A percentile compares a stretch with the other conserved stretches of the same genome.
Conservation (phyloP, 164 flowering plant species). For the Aristolochia fimbriata region DNA sequence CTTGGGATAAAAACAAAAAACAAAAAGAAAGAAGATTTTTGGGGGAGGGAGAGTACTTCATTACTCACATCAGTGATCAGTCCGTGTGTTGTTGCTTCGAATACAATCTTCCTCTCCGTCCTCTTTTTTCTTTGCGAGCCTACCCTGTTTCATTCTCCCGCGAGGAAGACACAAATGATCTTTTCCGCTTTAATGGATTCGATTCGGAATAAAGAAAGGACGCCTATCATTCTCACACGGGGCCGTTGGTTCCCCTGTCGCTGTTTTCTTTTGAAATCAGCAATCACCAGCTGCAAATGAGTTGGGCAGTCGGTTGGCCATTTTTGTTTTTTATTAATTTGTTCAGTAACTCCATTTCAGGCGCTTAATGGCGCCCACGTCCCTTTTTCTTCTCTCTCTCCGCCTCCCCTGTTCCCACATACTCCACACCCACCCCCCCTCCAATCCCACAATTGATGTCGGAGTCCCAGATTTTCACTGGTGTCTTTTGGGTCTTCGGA, state of each 20-base stretch:
- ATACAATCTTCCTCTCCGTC: too few species aligned
- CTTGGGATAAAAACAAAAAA: too few species aligned
- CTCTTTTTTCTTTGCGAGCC: too few species aligned
- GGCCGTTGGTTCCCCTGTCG: slow-evolving; percentile 24
- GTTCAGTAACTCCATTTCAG: neutral
- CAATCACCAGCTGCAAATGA: slow-evolving; percentile 10
- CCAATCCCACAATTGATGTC: neutral
- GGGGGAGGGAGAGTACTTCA: too few species aligned
- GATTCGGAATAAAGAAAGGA: slow-evolving; percentile 7
- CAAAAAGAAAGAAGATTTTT: too few species aligned
- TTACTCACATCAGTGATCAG: too few species aligned
- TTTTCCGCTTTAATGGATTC: neutral
- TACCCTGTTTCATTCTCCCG: too few species aligned
- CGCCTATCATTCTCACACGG: neutral
- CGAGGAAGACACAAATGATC: too few species aligned
- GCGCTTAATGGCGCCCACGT: neutral
- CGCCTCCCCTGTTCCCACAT: neutral
- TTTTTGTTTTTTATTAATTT: slow-evolving; percentile 5
- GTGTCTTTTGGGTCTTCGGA: neutral
- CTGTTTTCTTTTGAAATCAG: slow-evolving; percentile 9
- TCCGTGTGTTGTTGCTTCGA: too few species aligned
- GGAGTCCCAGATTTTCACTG: neutral
- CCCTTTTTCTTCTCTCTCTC: slow-evolving; percentile 1
- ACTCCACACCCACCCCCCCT: neutral
- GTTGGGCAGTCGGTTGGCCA: slow-evolving; percentile 23